Conservation (phyloP, 225 moss, liverwort and hornwort genomes). For the Marchantia polymorpha region DNA sequence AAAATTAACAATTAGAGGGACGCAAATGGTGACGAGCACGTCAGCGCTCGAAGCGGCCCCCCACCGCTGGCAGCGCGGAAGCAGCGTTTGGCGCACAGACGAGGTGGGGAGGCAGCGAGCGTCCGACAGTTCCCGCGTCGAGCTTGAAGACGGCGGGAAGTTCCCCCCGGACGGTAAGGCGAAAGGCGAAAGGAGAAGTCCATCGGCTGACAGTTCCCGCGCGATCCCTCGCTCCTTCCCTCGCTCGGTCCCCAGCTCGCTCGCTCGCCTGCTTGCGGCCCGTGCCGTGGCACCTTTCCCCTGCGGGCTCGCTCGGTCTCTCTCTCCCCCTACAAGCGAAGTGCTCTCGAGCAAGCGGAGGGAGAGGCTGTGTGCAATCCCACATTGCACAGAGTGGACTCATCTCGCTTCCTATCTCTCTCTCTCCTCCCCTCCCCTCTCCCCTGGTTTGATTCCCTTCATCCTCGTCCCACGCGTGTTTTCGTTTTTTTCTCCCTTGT, state of each 20-base stretch:
- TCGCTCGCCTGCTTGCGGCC: neutral
- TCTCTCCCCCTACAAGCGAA: neutral
- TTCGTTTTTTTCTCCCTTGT: neutral
- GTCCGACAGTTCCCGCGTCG: neutral
- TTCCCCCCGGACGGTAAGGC: neutral
- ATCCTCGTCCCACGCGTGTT: neutral
- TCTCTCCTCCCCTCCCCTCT: neutral
- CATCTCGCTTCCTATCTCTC: slow-evolving; percentile 19
- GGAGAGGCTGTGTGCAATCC: neutral
- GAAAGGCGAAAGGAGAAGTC: neutral
- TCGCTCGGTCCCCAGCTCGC: neutral
- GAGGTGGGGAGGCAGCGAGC: neutral
- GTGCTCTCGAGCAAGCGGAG: neutral
- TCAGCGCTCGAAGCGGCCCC: slow-evolving; percentile 11
- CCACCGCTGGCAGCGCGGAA: neutral
- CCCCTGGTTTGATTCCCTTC: neutral
- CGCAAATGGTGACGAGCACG: neutral
- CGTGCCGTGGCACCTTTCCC: neutral
- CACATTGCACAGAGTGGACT: neutral
- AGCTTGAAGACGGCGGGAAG: neutral
- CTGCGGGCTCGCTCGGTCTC: neutral
- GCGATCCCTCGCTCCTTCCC: neutral
- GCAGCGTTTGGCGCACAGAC: slow-evolving; percentile 3
- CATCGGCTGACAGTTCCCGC: slow-evolving; percentile 12
- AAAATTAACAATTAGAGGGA: neutral